These are phyloP conservation scores for Tolypocladium tropicale DNA, from an alignment of 2,329 filamentous ascomycete genomes.

Conservation along the genomic window DNA sequence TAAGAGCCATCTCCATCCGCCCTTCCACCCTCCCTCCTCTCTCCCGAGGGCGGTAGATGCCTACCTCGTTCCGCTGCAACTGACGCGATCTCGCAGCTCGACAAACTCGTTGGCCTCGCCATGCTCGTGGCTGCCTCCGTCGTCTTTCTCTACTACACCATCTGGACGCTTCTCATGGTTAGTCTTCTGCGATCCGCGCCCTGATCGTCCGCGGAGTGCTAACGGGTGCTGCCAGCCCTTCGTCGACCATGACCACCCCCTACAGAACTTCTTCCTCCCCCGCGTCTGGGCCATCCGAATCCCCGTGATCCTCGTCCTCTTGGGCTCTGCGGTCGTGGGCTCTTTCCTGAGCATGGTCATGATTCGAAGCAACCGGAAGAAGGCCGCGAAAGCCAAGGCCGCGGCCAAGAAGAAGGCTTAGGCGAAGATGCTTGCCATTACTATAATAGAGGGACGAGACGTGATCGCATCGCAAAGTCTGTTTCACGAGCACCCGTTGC, in stretches of 20 bases:
- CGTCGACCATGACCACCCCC: constrained; percentile 86
- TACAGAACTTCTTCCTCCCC: constrained; percentile 91
- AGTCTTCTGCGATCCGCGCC: constrained; percentile 9
- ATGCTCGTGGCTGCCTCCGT: constrained; percentile 56
- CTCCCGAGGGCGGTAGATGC: not conserved
- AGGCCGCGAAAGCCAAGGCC: constrained; percentile 84
- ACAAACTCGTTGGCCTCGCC: constrained; percentile 65
- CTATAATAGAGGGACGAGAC: constrained; percentile 5
- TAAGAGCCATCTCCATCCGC: constrained; percentile 10
- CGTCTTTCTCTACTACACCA: constrained; percentile 77
- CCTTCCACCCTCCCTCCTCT: no score
- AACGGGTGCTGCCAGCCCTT: constrained; percentile 58
- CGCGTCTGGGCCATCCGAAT: constrained; percentile 98
- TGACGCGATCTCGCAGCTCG: constrained; percentile 53
- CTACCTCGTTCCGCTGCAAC: not conserved
- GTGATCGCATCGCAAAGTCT: not conserved
- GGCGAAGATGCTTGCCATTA: constrained; percentile 11
- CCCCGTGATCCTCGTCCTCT: constrained; percentile 87
- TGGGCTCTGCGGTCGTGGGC: constrained; percentile 87
- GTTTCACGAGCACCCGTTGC: not conserved
- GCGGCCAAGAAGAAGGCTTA: constrained; percentile 79
- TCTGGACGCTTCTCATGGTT: constrained; percentile 98
- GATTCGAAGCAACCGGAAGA: constrained; percentile 98
- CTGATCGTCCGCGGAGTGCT: not conserved
- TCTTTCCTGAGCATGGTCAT: constrained; percentile 95